phyloP scores from a whole-genome alignment of 192 early-diverging fungal genomes.

The Jimgerdemannia lactiflua region DNA sequence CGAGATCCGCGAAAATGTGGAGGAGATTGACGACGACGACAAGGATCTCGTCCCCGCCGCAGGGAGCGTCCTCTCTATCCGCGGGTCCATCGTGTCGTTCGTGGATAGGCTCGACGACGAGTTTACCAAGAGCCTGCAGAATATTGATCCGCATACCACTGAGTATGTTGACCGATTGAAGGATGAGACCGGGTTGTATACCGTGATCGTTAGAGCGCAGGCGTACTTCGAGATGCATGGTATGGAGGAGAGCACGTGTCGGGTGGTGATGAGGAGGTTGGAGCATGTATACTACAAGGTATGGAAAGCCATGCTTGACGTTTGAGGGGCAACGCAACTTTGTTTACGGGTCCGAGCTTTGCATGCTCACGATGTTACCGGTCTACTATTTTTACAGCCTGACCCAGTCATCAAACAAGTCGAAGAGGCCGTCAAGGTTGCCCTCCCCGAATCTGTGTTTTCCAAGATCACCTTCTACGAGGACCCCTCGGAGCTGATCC shows the following conservation, averaged over 20 bases:
- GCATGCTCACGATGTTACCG: neutral
- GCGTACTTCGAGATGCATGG: slow-evolving; percentile 76
- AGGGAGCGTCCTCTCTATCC: slow-evolving; percentile 56
- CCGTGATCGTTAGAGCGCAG: slow-evolving; percentile 84
- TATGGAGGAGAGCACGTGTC: slow-evolving; percentile 61
- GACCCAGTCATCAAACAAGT: slow-evolving; percentile 81
- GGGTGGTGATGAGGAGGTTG: slow-evolving; percentile 80
- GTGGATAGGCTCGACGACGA: slow-evolving; percentile 97
- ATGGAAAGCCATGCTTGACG: neutral
- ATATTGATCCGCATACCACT: slow-evolving; percentile 95
- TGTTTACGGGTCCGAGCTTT: neutral
- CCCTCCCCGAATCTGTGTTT: slow-evolving; percentile 39
- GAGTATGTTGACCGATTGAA: slow-evolving; percentile 95
- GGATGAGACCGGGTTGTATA: slow-evolving; percentile 86
- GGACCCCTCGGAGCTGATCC: slow-evolving; percentile 65
- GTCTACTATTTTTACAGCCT: slow-evolving; percentile 48
- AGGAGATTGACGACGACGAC: slow-evolving; percentile 62
- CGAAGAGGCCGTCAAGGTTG: slow-evolving; percentile 47
- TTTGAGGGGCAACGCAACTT: no score
- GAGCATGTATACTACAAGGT: slow-evolving; percentile 98
- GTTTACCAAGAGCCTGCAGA: slow-evolving; percentile 93
- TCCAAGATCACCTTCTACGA: slow-evolving; percentile 45
- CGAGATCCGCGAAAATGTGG: slow-evolving; percentile 64
- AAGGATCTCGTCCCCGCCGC: slow-evolving; percentile 52
- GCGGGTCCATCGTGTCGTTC: slow-evolving; percentile 82